Evolutionary conservation across 148 eudicot species (phyloP).

Genomic region (Chenopodium album): DNA sequence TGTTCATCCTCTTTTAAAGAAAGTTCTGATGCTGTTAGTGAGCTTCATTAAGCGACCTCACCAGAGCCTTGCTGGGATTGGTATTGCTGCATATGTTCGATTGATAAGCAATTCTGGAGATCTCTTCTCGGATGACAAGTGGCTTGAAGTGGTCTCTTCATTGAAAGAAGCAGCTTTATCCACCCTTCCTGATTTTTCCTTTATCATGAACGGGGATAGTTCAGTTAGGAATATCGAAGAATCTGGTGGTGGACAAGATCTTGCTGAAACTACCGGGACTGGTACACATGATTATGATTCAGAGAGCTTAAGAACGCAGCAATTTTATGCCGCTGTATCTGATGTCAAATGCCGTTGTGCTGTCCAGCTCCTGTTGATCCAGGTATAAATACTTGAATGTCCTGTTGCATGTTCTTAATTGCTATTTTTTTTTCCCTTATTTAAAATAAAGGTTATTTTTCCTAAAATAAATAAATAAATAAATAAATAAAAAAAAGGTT

Average conservation of each 20-base stretch:
- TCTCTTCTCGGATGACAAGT: conserved; percentile 82
- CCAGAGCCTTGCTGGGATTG: conserved; percentile 98
- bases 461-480: no score
- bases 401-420: not conserved
- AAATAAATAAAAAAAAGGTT: no score
- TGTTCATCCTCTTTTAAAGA: conserved; percentile 80
- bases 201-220: conserved; percentile 42
- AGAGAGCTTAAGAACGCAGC: conserved; percentile 48
- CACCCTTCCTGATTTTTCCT: conserved; percentile 88
- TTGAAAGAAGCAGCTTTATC: conserved; percentile 79
- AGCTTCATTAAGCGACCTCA: conserved; percentile 94
- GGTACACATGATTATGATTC: conserved; percentile 44
- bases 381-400: conserved; percentile 46
- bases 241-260: conserved; percentile 34
- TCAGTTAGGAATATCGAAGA: conserved; percentile 47
- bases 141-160: conserved; percentile 84
- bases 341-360: conserved; percentile 85
- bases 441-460: no score
- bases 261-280: conserved; percentile 45
- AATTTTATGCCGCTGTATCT: conserved; percentile 62
- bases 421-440: not conserved
- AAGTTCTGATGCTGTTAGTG: conserved; percentile 77
- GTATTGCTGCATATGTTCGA: conserved; percentile 96
- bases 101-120: conserved; percentile 95
- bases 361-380: conserved; percentile 87